These are phyloP conservation scores for Erucastrum elatum DNA, from an alignment of 345 rosid species.

Conservation along the genomic window DNA sequence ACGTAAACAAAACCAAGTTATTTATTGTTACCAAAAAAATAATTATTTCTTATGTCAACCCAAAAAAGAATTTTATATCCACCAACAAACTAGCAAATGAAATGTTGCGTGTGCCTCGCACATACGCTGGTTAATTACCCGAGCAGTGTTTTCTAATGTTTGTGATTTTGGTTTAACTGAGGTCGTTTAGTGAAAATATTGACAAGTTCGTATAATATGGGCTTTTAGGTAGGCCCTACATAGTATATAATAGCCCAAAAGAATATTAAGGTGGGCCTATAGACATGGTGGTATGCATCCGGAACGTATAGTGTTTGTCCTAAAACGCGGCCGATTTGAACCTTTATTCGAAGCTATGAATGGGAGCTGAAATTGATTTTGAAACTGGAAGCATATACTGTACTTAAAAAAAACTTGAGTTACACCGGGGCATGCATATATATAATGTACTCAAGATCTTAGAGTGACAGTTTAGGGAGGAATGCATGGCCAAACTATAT, in stretches of 20 bases:
- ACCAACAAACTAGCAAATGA: background rate
- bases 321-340: too few relatives aligned
- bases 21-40: too few relatives aligned
- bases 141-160: background rate
- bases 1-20: background rate
- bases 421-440: background rate
- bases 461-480: background rate
- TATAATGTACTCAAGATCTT: background rate
- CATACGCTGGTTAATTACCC: background rate
- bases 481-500: background rate
- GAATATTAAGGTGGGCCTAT: conserved; percentile 3
- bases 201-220: background rate
- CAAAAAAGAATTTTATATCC: background rate
- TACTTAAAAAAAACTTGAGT: background rate
- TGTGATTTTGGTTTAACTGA: background rate
- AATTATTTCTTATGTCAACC: too few relatives aligned
- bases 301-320: too few relatives aligned
- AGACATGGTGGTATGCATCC: too few relatives aligned
- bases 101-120: background rate
- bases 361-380: background rate
- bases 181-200: background rate
- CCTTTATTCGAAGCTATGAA: background rate
- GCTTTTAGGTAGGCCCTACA: background rate
- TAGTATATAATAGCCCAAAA: background rate
- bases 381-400: background rate